Base-by-base conservation (phyloP, 164 flowering plant genomes). In the Vitis riparia region DNA sequence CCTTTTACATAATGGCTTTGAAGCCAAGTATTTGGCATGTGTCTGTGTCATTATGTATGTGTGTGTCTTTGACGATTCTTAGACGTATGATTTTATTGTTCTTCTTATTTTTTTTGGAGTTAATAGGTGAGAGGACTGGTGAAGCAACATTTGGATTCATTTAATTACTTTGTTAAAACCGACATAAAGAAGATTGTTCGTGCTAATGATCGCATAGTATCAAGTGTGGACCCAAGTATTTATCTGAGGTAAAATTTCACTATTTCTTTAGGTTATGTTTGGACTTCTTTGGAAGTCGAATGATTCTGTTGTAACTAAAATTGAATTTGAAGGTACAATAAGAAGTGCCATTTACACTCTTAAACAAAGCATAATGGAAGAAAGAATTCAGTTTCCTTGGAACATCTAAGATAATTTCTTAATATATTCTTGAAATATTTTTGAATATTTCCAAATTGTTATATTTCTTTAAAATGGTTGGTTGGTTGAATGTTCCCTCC, bases 131-230 rank as follows among this genome's bases (percentile, higher is more conserved):
- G 99, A 76, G 99, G 99, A 14, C 73, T 95, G 66, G 99, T 93
- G 77, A 93, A 91, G 79, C 97, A 93, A 55, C 99, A 95, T 74
- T 71, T 95, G 78, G 99, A 93, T 70, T 95, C 99, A 2, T 95
- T 85, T 69, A 89, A 95, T 67, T 93, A 90, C 67, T 93, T 95
- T 69, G 83, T 89, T 3, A 83, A 80, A 58, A 85, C 74, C 4
- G 92, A 79, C 12, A 91, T 95, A 51, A 84, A 85, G 73, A 91
- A 91, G 81, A 90, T 93, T 27, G 89, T 95, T 1, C 77, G 70
- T 57, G 91, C 93, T 30, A 93, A 95, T 78, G 68, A 81, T 50
- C 77, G 68, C 9, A 82, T 91, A 15, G 73, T 66, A 0, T 79
- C 90, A 14, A 63, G 1, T 11, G 13, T 59, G 0, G 84, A 86